Base-by-base conservation (phyloP, 2,329 filamentous ascomycete species). In the Fusarium nisikadoi region DNA sequence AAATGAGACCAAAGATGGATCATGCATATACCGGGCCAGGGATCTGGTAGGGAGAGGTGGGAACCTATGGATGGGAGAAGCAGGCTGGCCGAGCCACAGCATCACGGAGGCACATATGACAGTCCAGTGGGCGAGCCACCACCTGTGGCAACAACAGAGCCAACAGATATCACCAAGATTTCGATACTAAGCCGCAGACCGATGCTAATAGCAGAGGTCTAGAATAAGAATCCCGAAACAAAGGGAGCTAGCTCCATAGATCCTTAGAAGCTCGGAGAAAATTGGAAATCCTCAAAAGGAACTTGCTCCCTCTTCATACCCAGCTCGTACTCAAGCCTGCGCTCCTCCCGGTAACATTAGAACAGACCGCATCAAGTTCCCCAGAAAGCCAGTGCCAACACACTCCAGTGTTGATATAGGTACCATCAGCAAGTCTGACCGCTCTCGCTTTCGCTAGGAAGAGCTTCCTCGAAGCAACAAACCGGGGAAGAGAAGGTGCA, bases 331-430 rank as follows among this genome's bases (percentile, higher is more conserved):
- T 25, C 23, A 25, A 25, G 23, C 23, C 23, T 25, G 23, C 23
- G 23, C 23, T 25, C n/a, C 63, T 25, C 42, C 53, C 42, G 57
- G 62, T 31, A 29, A 38, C n/a, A 29, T 45, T 49, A 27, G 47
- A 49, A 27, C 47, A 49, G 59, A 56, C 25, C 35, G 25, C 38
- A n/a, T 45, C 60, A n/a, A 50, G n/a, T 52, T 62, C 19, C 54
- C 62, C 38, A 33, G 49, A 57, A 70, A 74, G 29, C 49, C 64
- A 52, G 39, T 72, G 16, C 57, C 50, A 42, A 39, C 38, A 50
- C 39, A 33, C 39, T 39, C 35, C 8, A 29, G 38, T 29, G 17
- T 56, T n/a, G 19, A 42, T 27, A 55, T 25, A 25, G 23, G 23
- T 41, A 36, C n/a, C 36, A 42, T n/a, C 60, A 58, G 35, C 47